Base-by-base conservation (phyloP, 148 eudicot genomes). In the Vaccinium macrocarpon region DNA sequence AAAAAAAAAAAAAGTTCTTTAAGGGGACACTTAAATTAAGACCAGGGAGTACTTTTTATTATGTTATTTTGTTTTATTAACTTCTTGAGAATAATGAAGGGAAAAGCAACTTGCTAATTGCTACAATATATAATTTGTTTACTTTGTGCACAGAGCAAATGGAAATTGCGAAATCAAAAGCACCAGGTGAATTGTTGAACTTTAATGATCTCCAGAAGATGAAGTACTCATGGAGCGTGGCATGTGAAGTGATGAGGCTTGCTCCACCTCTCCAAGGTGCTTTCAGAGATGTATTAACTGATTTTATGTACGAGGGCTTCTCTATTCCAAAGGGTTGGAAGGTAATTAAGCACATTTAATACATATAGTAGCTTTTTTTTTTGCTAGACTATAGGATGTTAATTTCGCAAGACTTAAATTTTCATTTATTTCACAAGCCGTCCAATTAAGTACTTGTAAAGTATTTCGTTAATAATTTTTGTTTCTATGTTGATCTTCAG, bases 261-360 rank as follows among this genome's bases (percentile, higher is more conserved):
- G 72, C 72, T 66, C 72, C 72, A 3, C 72, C 72, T 48, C 12
- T 61, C 1, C 50, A 57, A 57, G 82, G 82, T 9, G 50, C 73
- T 3, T 80, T 80, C 3, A 79, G 82, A 29, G 82, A 80, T 27
- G 82, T 53, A 32, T 42, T 13, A 10, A 1, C 9, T n/a, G 82
- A 61, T 49, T 81, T 81, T 55, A 81, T 15, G 50, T 81, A 81
- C 64, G 27, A 25, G 2, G 82, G 82, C 16, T 48, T 59, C 50
- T 18, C 51, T 6, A 59, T 81, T 38, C 82, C 82, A 18, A 55
- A 80, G 61, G 70, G 82, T 2, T 59, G 52, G 72, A 81, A 81
- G 82, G 82, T 81, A 80, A 59, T n/a, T 62, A 62, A 23, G 13
- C 11, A 62, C 2, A 62, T 8, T n/a, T 62, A n/a, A 21, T 16